Evolutionary conservation across 495 filamentous ascomycete species (phyloP), one percentile per base, ranked within the genome.

Genomic region (Penicillium waksmanii): DNA sequence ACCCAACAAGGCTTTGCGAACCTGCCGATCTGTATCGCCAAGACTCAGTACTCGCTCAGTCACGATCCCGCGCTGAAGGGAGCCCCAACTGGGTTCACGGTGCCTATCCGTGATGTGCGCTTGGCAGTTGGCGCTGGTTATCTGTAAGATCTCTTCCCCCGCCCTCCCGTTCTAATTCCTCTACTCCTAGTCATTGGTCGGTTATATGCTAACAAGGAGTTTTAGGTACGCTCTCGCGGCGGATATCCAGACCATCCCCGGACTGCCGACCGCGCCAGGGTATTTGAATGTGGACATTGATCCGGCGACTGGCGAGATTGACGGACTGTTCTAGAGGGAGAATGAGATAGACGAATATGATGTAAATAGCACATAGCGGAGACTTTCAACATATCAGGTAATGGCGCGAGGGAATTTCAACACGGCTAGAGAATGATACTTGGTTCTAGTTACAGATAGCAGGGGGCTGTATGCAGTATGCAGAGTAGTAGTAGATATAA

Each of bases 211-310:
- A 13, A 49, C 3, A 55, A 53, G 65, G 59, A 68, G 4, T 42
- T 57, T 3, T 66, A 89, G 89, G 55, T 98, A 97, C 66, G 95
- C 95, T 12, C 80, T 98, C 64, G 95, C 95, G 48, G 95, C 95
- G 11, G 94, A 98, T 70, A 98, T 98, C 63, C 95, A 98, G 78
- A 98, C 95, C 3, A 98, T 98, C 67, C 95, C 95, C 19, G 95
- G 95, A 35, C 74, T 98, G 65, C 95, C 95, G 23, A 98, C 95
- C 18, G 93, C 93, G 17, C 95, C 95, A 15, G 95, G 95, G 11
- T 98, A 97, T 70, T 75, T 98, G 49, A 98, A 98, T 65, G 94
- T 97, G 15, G 95, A 98, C 64, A 89, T 98, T 51, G 91, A 98
- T 67, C 74, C 85, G 6, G 92, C 95, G 76, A 97, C 94, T 34